These are phyloP conservation scores for Earliella scabrosa DNA, from an alignment of 1,284 basidiomycete species.

Conservation along the genomic window DNA sequence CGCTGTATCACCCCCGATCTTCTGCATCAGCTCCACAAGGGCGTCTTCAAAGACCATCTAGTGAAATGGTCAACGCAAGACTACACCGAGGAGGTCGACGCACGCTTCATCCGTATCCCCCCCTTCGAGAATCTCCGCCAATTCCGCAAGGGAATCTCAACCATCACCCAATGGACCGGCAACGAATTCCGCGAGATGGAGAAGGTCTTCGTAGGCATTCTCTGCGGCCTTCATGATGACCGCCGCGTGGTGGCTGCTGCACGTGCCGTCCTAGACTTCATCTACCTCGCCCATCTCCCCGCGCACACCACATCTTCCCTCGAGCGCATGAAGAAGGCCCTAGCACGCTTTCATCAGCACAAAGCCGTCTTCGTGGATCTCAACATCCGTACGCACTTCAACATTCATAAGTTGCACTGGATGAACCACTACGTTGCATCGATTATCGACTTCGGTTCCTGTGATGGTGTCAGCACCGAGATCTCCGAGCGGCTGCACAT, in stretches of 20 bases:
- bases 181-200: slow-evolving; percentile 35
- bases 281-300: slow-evolving; percentile 30
- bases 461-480: slow-evolving; percentile 36
- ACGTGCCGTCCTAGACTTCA: slow-evolving; percentile 35
- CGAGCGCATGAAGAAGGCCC: slow-evolving; percentile 14
- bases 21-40: slow-evolving; percentile 35
- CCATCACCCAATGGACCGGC: slow-evolving; percentile 34
- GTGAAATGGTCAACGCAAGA: slow-evolving; percentile 25
- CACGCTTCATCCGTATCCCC: slow-evolving; percentile 16
- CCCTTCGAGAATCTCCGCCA: slow-evolving; percentile 17
- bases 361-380: slow-evolving; percentile 27
- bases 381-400: slow-evolving; percentile 20
- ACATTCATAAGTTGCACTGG: slow-evolving; percentile 31
- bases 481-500: slow-evolving; percentile 11
- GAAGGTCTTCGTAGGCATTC: slow-evolving; percentile 27
- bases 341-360: slow-evolving; percentile 30
- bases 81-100: slow-evolving; percentile 19
- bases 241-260: slow-evolving; percentile 3
- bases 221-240: slow-evolving; percentile 16
- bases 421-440: slow-evolving; percentile 15
- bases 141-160: slow-evolving; percentile 33
- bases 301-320: slow-evolving; percentile 27
- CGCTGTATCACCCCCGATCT: slow-evolving; percentile 26
- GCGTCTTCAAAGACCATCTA: slow-evolving; percentile 36
- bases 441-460: slow-evolving; percentile 17